These are phyloP conservation scores for Pisolithus sp. DNA, from an alignment of 768 basidiomycete genomes.

Conservation along the genomic window DNA sequence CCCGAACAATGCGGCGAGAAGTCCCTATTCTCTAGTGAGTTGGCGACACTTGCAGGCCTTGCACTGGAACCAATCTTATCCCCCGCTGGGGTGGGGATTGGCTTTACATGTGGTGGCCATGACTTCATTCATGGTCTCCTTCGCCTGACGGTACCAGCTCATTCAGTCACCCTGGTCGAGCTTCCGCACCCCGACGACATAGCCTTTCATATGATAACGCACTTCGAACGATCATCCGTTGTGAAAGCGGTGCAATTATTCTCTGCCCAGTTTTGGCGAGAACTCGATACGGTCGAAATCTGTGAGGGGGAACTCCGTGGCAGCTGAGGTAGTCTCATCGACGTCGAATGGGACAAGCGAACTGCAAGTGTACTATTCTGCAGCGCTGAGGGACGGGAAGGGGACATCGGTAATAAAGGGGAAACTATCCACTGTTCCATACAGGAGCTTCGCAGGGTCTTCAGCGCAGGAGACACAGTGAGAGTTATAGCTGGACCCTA, in stretches of 20 bases:
- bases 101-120: neutral
- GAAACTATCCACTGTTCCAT: neutral
- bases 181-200: neutral
- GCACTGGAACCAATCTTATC: neutral
- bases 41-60: neutral
- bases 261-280: neutral
- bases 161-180: neutral
- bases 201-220: neutral
- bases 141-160: neutral
- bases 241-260: neutral
- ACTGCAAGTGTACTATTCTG: neutral
- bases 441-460: neutral
- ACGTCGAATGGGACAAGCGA: neutral
- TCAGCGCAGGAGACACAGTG: neutral
- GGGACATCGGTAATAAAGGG: neutral
- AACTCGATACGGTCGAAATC: neutral
- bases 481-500: neutral
- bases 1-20: neutral
- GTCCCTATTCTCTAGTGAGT: neutral
- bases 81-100: neutral
- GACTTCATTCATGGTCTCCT: neutral
- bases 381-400: too few species aligned
- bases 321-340: neutral
- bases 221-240: neutral
- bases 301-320: neutral